These are phyloP conservation scores for Fusarium goolgardi DNA, from an alignment of 2,329 filamentous ascomycete species.

Conservation along the genomic window DNA sequence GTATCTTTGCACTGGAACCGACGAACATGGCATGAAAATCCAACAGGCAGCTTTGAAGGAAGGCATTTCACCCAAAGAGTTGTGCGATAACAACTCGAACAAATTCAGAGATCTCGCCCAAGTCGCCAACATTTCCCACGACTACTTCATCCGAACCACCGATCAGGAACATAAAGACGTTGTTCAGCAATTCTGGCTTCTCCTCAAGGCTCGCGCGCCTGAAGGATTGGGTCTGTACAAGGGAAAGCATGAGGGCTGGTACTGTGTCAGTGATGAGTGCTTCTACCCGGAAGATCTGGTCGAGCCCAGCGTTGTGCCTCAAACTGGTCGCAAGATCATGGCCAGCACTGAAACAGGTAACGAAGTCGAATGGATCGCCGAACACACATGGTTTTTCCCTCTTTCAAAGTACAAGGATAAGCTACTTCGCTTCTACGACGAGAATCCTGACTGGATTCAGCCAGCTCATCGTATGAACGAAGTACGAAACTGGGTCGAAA, in stretches of 20 bases:
- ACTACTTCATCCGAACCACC: conserved; percentile 94
- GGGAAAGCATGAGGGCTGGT: conserved; percentile 92
- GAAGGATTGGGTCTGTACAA: conserved; percentile 84
- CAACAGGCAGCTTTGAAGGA: conserved; percentile 84
- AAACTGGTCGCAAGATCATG: conserved; percentile 85
- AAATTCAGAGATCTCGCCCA: conserved; percentile 82
- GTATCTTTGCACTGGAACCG: conserved; percentile 88
- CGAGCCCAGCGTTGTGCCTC: conserved; percentile 78
- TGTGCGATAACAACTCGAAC: conserved; percentile 86
- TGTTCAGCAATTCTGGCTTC: conserved; percentile 89
- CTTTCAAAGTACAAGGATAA: conserved; percentile 84
- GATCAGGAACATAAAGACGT: conserved; percentile 83
- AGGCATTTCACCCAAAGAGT: conserved; percentile 78
- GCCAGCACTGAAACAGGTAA: conserved; percentile 88
- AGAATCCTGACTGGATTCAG: conserved; percentile 81
- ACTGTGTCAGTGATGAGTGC: conserved; percentile 95
- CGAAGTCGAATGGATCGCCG: conserved; percentile 93
- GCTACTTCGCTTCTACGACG: conserved; percentile 81
- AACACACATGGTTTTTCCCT: conserved; percentile 94
- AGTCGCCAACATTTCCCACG: conserved; percentile 76
- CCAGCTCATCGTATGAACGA: conserved; percentile 80
- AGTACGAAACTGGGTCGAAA: conserved; percentile 79
- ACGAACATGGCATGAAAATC: conserved; percentile 98
- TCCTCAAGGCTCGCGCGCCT: conserved; percentile 66
- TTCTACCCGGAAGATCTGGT: conserved; percentile 87